Percentiles rank a stretch among this genome's conserved stretches.
Evolutionary conservation across 2,329 filamentous ascomycete species (phyloP).

Genomic region (Aspergillus pseudonomiae): DNA sequence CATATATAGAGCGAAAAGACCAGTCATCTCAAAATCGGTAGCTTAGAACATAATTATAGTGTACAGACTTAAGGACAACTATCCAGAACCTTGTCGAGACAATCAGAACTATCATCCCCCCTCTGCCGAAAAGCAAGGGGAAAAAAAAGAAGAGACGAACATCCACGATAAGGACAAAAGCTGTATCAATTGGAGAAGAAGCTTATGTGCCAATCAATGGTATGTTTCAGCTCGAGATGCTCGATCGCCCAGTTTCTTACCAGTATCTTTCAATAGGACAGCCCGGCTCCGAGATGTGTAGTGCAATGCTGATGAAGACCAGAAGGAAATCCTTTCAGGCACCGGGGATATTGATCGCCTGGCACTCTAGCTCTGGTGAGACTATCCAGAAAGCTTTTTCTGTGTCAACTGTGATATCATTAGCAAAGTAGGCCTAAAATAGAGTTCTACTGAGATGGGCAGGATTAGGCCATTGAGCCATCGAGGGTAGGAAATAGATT

Average conservation of each 20-base stretch:
- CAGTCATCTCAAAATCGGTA: not conserved
- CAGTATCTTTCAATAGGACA: not conserved
- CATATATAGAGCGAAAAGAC: not conserved
- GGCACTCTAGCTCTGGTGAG: not conserved
- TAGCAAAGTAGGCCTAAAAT: slow-evolving; percentile 7
- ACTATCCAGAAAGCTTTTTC: slow-evolving; percentile 27
- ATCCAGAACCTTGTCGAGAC: too few relatives aligned
- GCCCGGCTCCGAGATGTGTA: not conserved
- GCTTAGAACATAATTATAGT: not conserved
- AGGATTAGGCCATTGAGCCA: not conserved
- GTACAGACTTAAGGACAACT: not conserved
- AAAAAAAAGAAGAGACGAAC: too few relatives aligned
- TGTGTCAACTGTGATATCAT: slow-evolving; percentile 31
- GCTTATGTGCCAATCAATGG: not conserved
- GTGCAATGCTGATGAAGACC: not conserved
- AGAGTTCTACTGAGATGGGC: not conserved
- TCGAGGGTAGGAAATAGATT: not conserved
- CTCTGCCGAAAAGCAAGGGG: not conserved
- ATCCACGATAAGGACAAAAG: not conserved
- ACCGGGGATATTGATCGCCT: not conserved
- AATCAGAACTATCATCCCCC: not conserved
- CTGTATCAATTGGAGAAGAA: not conserved
- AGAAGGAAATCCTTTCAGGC: not conserved
- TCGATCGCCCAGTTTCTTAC: not conserved
- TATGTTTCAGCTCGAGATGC: not conserved